Evolutionary conservation across 371 early-diverging fungal species (phyloP), one percentile per base, ranked within the genome.

Genomic region (Mortierella sp.): DNA sequence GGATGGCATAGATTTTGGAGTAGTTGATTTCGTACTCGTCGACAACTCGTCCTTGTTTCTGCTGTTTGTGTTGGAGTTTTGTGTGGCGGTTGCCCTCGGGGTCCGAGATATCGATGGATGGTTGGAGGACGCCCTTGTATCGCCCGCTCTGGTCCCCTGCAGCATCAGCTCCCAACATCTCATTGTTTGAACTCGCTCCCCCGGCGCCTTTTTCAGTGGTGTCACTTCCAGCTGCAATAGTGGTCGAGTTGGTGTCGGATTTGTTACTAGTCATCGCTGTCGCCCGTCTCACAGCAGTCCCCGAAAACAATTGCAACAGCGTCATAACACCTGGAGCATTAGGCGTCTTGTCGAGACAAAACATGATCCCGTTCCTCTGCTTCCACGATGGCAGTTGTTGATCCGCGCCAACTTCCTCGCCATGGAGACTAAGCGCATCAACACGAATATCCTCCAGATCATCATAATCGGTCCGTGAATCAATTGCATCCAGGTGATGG

Each of bases 241-340:
- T 28, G 1, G 45, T 42, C 24, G 68, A 68, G 34, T 68, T 68
- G 24, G 68, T 38, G 24, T 68, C 68, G 10, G 68, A 42, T 6
- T 68, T 68, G 42, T 68, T 54, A 0, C 42, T 45, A 16, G 16
- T 52, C 3, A 48, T 21, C 3, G 31, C 31, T 14, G 34, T 52
- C 16, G 34, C 11, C 19, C 68, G 45, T 24, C 72, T 65, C n/a
- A 57, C 38, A 28, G 65, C n/a, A 0, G 83, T 74, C 10, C 85
- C 81, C 11, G 85, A 79, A 74, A 84, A 84, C 57, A 84, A 70
- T 57, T 84, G 85, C 50, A 84, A 74, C 55, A 84, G 44, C 19
- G 85, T 81, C 85, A 84, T 84, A 2, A 84, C 81, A 28, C 85
- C 81, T 0, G 85, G 79, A 19, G 85, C 85, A 31, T 84, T 81